A percentile compares a stretch with the other conserved stretches of the same genome.
phyloP scores from a whole-genome alignment of 495 filamentous ascomycete genomes.

The Entonaema liquescens region DNA sequence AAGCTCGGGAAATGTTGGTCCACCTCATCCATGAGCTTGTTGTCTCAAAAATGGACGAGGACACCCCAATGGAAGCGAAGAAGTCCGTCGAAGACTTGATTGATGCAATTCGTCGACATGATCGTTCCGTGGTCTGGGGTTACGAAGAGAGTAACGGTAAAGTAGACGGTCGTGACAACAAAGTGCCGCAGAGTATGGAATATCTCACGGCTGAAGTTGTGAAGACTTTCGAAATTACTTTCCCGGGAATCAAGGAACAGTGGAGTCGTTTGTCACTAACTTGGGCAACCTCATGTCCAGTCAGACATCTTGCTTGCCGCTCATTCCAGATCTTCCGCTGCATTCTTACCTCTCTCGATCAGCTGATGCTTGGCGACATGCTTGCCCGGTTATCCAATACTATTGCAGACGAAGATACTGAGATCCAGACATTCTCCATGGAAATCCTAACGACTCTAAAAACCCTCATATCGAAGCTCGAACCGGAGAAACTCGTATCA shows the following conservation, averaged over 20 bases:
- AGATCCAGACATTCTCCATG: slow-evolving; percentile 96
- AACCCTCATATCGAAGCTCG: slow-evolving; percentile 83
- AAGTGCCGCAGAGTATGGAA: slow-evolving; percentile 89
- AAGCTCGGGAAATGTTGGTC: slow-evolving; percentile 96
- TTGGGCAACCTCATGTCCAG: slow-evolving; percentile 96
- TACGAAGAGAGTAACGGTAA: slow-evolving; percentile 92
- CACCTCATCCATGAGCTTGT: slow-evolving; percentile 97
- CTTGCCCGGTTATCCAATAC: slow-evolving; percentile 93
- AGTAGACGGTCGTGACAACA: slow-evolving; percentile 72
- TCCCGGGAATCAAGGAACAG: slow-evolving; percentile 85
- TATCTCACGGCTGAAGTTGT: slow-evolving; percentile 81
- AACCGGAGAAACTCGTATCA: slow-evolving; percentile 78
- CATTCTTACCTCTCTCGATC: slow-evolving; percentile 87
- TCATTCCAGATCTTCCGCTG: slow-evolving; percentile 98
- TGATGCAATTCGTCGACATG: slow-evolving; percentile 87
- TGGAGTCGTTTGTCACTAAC: slow-evolving; percentile 89
- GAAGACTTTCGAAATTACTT: slow-evolving; percentile 82
- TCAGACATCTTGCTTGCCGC: slow-evolving; percentile 93
- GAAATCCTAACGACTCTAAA: slow-evolving; percentile 95
- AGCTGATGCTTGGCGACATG: slow-evolving; percentile 95
- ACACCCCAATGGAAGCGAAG: slow-evolving; percentile 69
- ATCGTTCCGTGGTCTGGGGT: slow-evolving; percentile 85
- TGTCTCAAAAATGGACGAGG: slow-evolving; percentile 86
- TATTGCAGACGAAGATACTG: slow-evolving; percentile 88
- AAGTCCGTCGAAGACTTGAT: slow-evolving; percentile 85